Evolutionary conservation across 768 basidiomycete species (phyloP), one percentile per base, ranked within the genome.

Genomic region (Boletus barrowsii): DNA sequence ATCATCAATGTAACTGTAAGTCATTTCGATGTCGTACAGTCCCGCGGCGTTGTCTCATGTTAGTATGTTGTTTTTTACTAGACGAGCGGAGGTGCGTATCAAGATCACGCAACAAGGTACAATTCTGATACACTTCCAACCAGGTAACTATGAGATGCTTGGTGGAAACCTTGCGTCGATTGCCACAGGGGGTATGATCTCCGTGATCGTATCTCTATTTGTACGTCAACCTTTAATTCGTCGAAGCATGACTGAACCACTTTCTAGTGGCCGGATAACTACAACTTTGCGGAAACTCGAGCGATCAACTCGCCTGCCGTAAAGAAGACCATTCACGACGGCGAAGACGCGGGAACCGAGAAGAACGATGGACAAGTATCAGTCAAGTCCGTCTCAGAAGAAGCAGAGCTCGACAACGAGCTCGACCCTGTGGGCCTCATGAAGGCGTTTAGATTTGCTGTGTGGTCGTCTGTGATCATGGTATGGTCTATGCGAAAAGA

Each of bases 161-260:
- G 86, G 91, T 0, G 94, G 94, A 3, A 94, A 95, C 71, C 73
- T 96, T n/a, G 86, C 86, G 2, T 85, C 91, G 3, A 90, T 95
- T 59, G 87, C 82, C 26, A 76, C 89, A 13, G 90, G 92, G 9
- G 91, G 80, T 4, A 85, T 97, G 51, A 75, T 97, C 57, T 80
- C 92, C 3, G 76, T 84, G 22, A 74, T 71, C 4, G 71, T 79
- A 35, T 91, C 92, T 0, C 67, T 83, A 43, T 74, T 93, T 22
- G 87, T 87, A 64, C 54, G 83, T 70, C 8, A 5, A 22, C 4
- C 4, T 46, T 44, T 15, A 0, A n/a, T 30, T 44, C 24, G 17
- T 33, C 17, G 3, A 33, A 20, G n/a, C 32, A 1, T 9, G 18
- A 13, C 43, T 47, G 26, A 43, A 52, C 24, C 36, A 14, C 18